Evolutionary conservation across 768 basidiomycete genomes (phyloP), one percentile per base, ranked within the genome.

Genomic region (Leccinum arenicola): DNA sequence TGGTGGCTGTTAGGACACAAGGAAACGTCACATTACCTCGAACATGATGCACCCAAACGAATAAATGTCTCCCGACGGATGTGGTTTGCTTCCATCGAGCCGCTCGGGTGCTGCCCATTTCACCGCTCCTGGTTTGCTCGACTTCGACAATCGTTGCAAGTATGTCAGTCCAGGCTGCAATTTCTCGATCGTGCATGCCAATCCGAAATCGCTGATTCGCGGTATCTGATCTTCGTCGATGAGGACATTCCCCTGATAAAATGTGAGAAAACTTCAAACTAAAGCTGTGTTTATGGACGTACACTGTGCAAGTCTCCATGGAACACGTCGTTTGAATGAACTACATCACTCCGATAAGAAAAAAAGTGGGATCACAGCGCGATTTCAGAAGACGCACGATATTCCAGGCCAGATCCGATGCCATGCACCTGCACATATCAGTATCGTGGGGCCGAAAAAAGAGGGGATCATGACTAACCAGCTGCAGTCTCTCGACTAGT

Each of bases 21-120:
- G 25, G 2, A 23, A 23, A 23, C 23, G 35, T 17, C 25, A 23
- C 5, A 0, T 38, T 38, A 61, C 60, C 53, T 60, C 53, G 2
- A 51, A 51, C 48, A 54, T 61, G 10, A 47, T 9, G 12, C 58
- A 60, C 0, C 58, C 52, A 0, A 59, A 59, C 1, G 57, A 59
- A 7, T 60, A 61, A 2, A 61, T 45, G 7, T 59, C 58, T 4
- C 36, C 55, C 0, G 49, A 50, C 3, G 47, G 6, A 1, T 59
- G 5, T 1, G 60, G 58, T 54, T 61, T 17, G 14, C n/a, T 2
- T 2, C 58, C 52, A 6, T 23, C 23, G 6, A 60, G 58, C 1
- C 25, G 57, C 15, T 60, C 52, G 2, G 58, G 60, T 14, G 60
- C 57, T 0, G 48, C 52, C 57, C 48, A 59, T 43, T 48, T 50